Base-by-base conservation (phyloP, 1,284 basidiomycete genomes). In the Malassezia sympodialis region DNA sequence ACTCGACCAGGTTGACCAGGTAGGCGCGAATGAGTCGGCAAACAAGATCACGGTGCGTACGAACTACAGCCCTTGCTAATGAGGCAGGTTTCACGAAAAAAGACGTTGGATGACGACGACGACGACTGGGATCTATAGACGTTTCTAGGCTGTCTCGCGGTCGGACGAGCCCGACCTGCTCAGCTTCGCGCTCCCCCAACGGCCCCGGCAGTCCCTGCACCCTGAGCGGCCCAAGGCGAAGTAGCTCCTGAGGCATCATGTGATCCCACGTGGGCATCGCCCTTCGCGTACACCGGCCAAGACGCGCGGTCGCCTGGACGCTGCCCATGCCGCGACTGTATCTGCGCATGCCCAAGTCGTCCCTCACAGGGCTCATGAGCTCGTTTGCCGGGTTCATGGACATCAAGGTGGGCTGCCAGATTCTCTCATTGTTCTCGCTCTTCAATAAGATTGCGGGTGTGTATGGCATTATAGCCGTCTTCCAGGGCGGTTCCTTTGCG, bases 381-480 rank as follows among this genome's bases (percentile, higher is more conserved):
- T 72, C 72, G 12, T 74, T 74, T 50, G 51, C 70, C 17, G 65
- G 67, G 1, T 62, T 74, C 30, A 62, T 74, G 57, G 71, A 74
- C 35, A 67, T 74, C 58, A 73, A 73, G 61, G 54, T 69, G 28
- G 72, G 72, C 17, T 60, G 61, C n/a, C 65, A 67, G 45, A 68
- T 74, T 43, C 47, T 74, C 26, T 70, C 70, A 1, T 59, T 74
- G 0, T 74, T 74, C 41, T 69, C 69, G 1, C 79, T 94, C 49
- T 81, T 99, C 66, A 96, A 99, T 82, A 99, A 99, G 78, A 91
- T 91, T 50, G 93, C 93, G 14, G 93, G 93, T 53, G 82, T 96
- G 15, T 99, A 96, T 75, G 93, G 93, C 50, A 82, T 99, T 61
- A 84, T 98, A 49, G 90, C 90, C 14, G 81, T 93, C 60, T 79